phyloP scores from a whole-genome alignment of 345 rosid species.

The Brassica rapa region DNA sequence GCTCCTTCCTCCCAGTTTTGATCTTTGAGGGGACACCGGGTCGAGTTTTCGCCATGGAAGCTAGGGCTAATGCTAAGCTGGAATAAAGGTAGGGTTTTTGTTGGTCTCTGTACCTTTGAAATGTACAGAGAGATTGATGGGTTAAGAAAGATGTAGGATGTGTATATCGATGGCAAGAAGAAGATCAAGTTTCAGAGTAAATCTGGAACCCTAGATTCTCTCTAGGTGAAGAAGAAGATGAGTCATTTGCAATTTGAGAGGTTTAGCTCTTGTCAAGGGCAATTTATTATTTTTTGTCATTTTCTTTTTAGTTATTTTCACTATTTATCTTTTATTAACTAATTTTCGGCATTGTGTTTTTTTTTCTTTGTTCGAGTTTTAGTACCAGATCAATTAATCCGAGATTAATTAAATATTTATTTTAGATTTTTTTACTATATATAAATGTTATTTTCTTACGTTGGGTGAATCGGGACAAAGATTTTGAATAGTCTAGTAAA shows the following conservation, averaged over 20 bases:
- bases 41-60: constrained; percentile 47
- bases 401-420: too few relatives aligned
- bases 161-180: constrained; percentile 10
- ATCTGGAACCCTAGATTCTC: constrained; percentile 43
- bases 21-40: constrained; percentile 54
- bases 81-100: constrained; percentile 22
- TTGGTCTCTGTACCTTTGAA: not conserved
- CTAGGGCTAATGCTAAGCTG: not conserved
- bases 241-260: constrained; percentile 37
- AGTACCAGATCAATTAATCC: not conserved
- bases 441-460: too few relatives aligned
- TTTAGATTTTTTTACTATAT: not conserved
- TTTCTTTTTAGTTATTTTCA: constrained; percentile 1
- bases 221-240: constrained; percentile 41
- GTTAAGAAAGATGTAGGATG: constrained; percentile 21
- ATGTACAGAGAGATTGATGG: constrained; percentile 25
- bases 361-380: not conserved
- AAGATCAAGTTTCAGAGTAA: constrained; percentile 18
- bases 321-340: not conserved
- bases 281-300: constrained; percentile 16
- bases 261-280: constrained; percentile 16
- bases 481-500: too few relatives aligned
- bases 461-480: too few relatives aligned
- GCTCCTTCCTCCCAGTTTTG: constrained; percentile 71
- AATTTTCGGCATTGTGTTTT: not conserved